Percentiles rank a stretch among this genome's conserved stretches.
phyloP scores from a whole-genome alignment of 305 asterid species.

The Fraxinus velutina region DNA sequence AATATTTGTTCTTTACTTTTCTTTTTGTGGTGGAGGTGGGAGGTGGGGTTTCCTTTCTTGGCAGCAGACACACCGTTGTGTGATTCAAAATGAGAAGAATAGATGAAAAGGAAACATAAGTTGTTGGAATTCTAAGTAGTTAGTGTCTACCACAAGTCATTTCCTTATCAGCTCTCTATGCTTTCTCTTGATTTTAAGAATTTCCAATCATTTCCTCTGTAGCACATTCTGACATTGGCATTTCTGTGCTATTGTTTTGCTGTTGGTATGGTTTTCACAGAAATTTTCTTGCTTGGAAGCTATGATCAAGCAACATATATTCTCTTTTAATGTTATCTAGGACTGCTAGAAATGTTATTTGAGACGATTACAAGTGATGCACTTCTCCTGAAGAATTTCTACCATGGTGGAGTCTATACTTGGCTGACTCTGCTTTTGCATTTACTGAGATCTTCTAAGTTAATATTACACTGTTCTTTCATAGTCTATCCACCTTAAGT shows the following conservation, averaged over 20 bases:
- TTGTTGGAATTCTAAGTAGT: background rate
- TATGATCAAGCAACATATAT: background rate
- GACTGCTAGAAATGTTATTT: background rate
- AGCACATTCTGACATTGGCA: background rate
- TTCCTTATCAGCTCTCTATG: background rate
- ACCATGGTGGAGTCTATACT: background rate
- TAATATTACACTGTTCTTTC: background rate
- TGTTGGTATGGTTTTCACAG: background rate
- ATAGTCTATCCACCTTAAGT: background rate
- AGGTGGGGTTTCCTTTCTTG: background rate
- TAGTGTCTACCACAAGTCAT: background rate
- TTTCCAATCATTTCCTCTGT: background rate
- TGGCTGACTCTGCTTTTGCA: background rate
- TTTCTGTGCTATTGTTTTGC: background rate
- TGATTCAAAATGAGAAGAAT: background rate
- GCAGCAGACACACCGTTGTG: background rate
- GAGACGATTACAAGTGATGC: background rate
- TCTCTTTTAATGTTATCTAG: background rate
- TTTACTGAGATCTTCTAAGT: background rate
- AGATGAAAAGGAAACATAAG: background rate
- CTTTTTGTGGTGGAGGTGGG: background rate
- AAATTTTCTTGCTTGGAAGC: background rate
- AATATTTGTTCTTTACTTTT: background rate
- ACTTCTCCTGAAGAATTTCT: background rate
- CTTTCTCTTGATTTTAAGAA: background rate